These are phyloP conservation scores for Aureobasidium uvarum DNA, from an alignment of 2,329 filamentous ascomycete genomes.

Conservation along the genomic window DNA sequence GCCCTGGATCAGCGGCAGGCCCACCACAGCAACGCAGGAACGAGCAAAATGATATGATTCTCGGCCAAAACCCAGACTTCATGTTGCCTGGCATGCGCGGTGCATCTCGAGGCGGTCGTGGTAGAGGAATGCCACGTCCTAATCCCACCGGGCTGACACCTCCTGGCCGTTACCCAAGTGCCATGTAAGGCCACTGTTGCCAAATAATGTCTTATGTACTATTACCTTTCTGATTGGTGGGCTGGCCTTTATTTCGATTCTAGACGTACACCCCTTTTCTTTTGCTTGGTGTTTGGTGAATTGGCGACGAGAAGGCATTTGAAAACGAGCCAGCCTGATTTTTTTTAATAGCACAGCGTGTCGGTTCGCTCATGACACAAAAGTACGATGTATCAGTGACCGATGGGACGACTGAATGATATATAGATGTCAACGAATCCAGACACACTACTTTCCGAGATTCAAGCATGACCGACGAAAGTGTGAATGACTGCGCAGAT, in stretches of 20 bases:
- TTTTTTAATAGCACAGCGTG: background rate
- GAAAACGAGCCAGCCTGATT: background rate
- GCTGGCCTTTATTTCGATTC: constrained; percentile 22
- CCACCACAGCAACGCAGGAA: constrained; percentile 44
- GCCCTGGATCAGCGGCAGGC: constrained; percentile 17
- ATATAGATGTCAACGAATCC: constrained; percentile 9
- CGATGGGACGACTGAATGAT: constrained; percentile 1
- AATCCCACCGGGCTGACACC: constrained; percentile 34
- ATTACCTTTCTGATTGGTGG: constrained; percentile 12
- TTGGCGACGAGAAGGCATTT: background rate
- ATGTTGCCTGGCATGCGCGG: constrained; percentile 57
- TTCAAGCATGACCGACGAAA: background rate
- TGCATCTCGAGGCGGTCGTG: constrained; percentile 35
- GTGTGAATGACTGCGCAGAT: background rate
- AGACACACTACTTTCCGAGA: background rate
- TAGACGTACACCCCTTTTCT: constrained; percentile 7
- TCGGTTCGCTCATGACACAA: background rate
- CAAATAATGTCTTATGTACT: constrained; percentile 21
- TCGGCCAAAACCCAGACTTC: constrained; percentile 85
- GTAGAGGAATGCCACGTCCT: constrained; percentile 25
- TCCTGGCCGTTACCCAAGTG: constrained; percentile 37
- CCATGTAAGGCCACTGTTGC: constrained; percentile 21
- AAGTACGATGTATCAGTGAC: constrained; percentile 5
- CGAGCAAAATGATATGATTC: constrained; percentile 65
- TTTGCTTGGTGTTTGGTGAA: background rate